A percentile compares a stretch with the other conserved stretches of the same genome.
phyloP scores from a whole-genome alignment of 2,329 filamentous ascomycete species.

The Phaeophleospora eucalypticola region DNA sequence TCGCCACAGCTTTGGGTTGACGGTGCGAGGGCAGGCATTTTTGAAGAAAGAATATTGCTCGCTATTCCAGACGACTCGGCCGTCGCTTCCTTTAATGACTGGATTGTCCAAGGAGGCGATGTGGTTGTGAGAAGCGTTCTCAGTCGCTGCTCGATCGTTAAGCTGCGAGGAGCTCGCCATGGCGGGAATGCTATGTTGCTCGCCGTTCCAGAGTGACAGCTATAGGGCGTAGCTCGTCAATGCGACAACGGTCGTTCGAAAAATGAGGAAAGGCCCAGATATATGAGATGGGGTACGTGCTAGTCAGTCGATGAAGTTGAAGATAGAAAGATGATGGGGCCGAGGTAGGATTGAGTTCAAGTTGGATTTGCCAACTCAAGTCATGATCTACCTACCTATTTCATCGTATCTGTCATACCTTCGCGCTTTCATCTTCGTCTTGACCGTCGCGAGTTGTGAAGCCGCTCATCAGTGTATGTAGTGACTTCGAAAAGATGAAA shows the following conservation, averaged over 20 bases:
- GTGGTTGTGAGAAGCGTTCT: neutral
- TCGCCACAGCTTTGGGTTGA: conserved; percentile 2
- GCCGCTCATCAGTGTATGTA: too few relatives aligned
- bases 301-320: neutral
- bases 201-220: too few relatives aligned
- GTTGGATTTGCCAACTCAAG: too few relatives aligned
- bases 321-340: neutral
- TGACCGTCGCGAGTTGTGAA: too few relatives aligned
- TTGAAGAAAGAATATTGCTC: neutral
- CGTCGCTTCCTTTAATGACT: neutral
- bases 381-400: too few relatives aligned
- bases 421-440: too few relatives aligned
- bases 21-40: neutral
- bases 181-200: too few relatives aligned
- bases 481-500: too few relatives aligned
- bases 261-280: too few relatives aligned
- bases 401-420: too few relatives aligned
- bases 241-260: too few relatives aligned
- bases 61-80: neutral
- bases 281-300: neutral
- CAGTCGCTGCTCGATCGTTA: neutral
- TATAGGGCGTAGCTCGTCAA: too few relatives aligned
- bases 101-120: neutral
- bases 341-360: neutral
- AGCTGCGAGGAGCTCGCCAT: neutral